Base-by-base conservation (phyloP, 257 asterid species). In the Solanum pimpinellifolium region DNA sequence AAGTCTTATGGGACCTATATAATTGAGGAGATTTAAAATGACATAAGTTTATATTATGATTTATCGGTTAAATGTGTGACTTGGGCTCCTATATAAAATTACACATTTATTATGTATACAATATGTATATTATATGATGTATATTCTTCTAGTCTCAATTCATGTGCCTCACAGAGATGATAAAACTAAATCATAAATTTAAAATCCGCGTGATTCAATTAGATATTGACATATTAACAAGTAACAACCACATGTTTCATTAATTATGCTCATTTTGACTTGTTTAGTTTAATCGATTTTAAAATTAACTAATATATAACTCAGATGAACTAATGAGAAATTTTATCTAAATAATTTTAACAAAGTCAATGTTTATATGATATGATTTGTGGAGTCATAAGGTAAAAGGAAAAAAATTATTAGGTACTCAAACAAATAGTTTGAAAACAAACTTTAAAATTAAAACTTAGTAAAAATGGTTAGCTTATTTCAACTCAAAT, bases 131-230 rank as follows among this genome's bases (percentile, higher is more conserved):
- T 16, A 15, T 56, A 2, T 56, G n/a, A 18, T 18, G 11, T 56
- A 18, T 18, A 18, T 4, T 56, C n/a, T 18, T 4, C 4, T 56
- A 49, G 4, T 56, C 65, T 23, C 2, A 56, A 56, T 56, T 56
- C 20, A 16, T 8, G 11, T 18, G 65, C 4, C 10, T 6, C 3
- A 7, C 7, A 3, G 11, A 9, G 4, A 1, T 56, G 62, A 10
- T 10, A 56, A 56, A 18, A 56, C 1, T 23, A 18, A 6, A 10
- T 4, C 1, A 56, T 56, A 56, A 7, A 56, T 18, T 56, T 18
- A 56, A 2, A 2, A 18, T 52, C 0, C 6, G 9, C 1, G 11
- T 1, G 9, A 52, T 18, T 4, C 4, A 1, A 2, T 56, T 18
- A 56, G 10, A 56, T 56, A 18, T 56, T 0, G 4, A 18, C n/a